Evolutionary conservation across 1,139 yeast genomes (phyloP).

Genomic region (Candida dubliniensis): DNA sequence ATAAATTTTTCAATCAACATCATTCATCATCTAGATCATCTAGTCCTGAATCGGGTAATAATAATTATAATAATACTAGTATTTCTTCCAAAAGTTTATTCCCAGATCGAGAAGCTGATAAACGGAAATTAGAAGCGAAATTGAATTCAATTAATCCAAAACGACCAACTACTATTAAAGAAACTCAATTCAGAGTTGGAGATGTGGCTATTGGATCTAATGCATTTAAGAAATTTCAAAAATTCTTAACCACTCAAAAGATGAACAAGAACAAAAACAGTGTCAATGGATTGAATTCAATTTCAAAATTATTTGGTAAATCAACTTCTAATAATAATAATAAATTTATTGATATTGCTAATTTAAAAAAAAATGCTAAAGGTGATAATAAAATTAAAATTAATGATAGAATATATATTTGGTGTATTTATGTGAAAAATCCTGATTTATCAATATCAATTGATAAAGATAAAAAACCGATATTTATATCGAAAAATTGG

Average conservation of each 20-base stretch:
- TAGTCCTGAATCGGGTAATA: slow-evolving; percentile 8
- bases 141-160: slow-evolving; percentile 22
- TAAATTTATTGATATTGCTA: slow-evolving; percentile 26
- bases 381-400: slow-evolving; percentile 65
- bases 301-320: slow-evolving; percentile 19
- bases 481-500: slow-evolving; percentile 64
- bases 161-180: slow-evolving; percentile 27
- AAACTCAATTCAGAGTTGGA: slow-evolving; percentile 28
- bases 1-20: slow-evolving; percentile 15
- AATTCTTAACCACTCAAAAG: slow-evolving; percentile 41
- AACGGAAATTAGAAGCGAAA: slow-evolving; percentile 40
- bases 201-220: slow-evolving; percentile 26
- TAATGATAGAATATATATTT: slow-evolving; percentile 61
- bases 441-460: slow-evolving; percentile 26
- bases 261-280: slow-evolving; percentile 10
- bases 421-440: slow-evolving; percentile 48
- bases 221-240: slow-evolving; percentile 49
- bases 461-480: slow-evolving; percentile 32
- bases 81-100: slow-evolving; percentile 48
- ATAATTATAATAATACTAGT: neutral
- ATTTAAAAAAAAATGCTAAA: slow-evolving; percentile 53
- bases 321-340: slow-evolving; percentile 7
- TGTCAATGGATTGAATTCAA: slow-evolving; percentile 9
- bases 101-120: slow-evolving; percentile 53
- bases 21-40: slow-evolving; percentile 10